phyloP scores from a whole-genome alignment of 345 rosid genomes.

The Barbarea vulgaris region DNA sequence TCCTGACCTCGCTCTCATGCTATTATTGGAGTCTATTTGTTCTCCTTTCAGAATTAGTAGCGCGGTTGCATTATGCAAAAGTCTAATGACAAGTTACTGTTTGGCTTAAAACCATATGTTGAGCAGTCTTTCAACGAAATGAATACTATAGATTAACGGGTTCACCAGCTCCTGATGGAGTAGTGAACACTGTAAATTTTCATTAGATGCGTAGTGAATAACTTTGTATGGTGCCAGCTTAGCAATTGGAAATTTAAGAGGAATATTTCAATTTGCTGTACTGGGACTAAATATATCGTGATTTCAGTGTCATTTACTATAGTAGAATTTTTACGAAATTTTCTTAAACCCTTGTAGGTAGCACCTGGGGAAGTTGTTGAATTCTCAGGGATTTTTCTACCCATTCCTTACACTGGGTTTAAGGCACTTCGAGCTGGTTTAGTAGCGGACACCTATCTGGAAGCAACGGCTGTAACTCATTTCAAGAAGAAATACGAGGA shows the following conservation, averaged over 20 bases:
- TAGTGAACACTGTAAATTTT: constrained; percentile 2
- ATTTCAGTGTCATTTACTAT: constrained; percentile 5
- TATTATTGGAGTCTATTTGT: constrained; percentile 10
- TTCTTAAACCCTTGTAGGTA: constrained; percentile 50
- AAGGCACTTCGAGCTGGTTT: constrained; percentile 98
- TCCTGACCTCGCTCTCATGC: constrained; percentile 21
- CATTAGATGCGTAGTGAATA: not conserved
- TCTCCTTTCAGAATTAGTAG: not conserved
- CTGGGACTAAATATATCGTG: not conserved
- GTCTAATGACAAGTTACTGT: not conserved
- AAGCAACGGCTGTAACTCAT: constrained; percentile 86
- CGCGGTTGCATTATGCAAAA: not conserved
- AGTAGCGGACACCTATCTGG: constrained; percentile 94
- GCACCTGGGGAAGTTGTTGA: constrained; percentile 98
- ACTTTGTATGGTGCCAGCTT: not conserved
- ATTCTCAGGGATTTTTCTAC: constrained; percentile 95
- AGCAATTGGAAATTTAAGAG: not conserved
- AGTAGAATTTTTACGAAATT: not conserved
- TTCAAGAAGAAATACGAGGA: constrained; percentile 98
- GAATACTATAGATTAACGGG: not conserved
- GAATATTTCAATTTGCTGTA: not conserved
- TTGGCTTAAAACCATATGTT: not conserved
- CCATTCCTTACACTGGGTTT: constrained; percentile 92
- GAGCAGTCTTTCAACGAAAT: not conserved
- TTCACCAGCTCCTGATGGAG: not conserved